Percentiles rank a stretch among this genome's conserved stretches.
phyloP scores from a whole-genome alignment of 164 flowering plant species.

The Aristolochia fimbriata region DNA sequence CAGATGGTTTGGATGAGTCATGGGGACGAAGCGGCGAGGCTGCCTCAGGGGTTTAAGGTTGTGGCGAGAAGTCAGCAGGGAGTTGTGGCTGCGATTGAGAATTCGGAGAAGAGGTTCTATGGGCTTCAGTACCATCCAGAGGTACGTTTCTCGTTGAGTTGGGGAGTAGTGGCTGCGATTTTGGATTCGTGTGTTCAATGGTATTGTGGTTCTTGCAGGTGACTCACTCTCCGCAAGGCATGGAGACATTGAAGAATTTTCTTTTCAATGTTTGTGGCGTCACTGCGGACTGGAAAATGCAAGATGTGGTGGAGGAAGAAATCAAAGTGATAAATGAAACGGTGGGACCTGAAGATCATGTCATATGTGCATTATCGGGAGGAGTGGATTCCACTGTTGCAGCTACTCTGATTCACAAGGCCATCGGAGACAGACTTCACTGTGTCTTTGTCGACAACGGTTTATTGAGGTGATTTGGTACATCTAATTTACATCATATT shows the following conservation, averaged over 20 bases:
- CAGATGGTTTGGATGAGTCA: slow-evolving; percentile 99
- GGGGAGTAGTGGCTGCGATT: too few relatives aligned
- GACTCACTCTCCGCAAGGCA: slow-evolving; percentile 88
- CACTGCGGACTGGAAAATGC: slow-evolving; percentile 78
- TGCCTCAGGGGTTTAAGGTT: slow-evolving; percentile 76
- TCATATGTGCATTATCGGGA: slow-evolving; percentile 91
- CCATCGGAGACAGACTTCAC: slow-evolving; percentile 88
- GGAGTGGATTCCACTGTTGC: slow-evolving; percentile 98
- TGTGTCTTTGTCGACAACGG: slow-evolving; percentile 98
- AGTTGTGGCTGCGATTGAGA: slow-evolving; percentile 70
- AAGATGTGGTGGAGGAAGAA: slow-evolving; percentile 79
- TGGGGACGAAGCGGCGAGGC: slow-evolving; percentile 65
- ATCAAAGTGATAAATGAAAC: slow-evolving; percentile 48
- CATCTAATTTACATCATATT: too few relatives aligned
- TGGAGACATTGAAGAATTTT: slow-evolving; percentile 71
- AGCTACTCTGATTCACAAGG: slow-evolving; percentile 93
- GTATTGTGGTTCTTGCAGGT: slow-evolving; percentile 32
- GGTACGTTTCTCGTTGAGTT: slow-evolving; percentile 36
- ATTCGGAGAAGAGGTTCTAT: slow-evolving; percentile 45
- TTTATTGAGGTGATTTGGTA: slow-evolving; percentile 51
- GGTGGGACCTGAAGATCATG: slow-evolving; percentile 71
- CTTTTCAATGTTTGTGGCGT: slow-evolving; percentile 76
- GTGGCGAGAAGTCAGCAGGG: slow-evolving; percentile 72
- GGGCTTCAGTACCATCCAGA: slow-evolving; percentile 96
- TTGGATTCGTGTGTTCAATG: not conserved